Conservation (phyloP, 2,329 filamentous ascomycete genomes). For the Aureobasidium sp. region DNA sequence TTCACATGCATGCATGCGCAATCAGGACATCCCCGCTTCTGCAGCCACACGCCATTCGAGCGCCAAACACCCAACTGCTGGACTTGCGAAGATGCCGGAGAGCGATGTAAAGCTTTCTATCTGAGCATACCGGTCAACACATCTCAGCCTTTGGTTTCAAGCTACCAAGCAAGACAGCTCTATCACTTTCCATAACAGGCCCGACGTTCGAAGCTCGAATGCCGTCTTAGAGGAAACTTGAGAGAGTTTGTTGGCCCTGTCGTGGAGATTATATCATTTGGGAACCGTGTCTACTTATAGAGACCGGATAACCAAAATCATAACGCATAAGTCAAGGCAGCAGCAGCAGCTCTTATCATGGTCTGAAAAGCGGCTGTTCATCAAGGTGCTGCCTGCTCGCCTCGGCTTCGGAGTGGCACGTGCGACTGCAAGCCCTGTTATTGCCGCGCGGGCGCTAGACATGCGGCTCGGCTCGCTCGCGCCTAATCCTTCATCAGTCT, state of each 20-base stretch:
- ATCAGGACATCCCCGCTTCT: conserved; percentile 20
- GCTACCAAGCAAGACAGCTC: background rate
- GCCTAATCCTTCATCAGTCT: conserved; percentile 16
- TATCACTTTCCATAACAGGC: background rate
- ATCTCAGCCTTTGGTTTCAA: background rate
- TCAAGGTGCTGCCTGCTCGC: conserved; percentile 7
- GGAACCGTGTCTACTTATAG: background rate
- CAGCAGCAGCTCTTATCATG: conserved; percentile 4
- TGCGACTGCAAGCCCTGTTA: background rate
- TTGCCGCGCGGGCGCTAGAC: conserved; percentile 12
- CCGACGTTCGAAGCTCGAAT: conserved; percentile 2
- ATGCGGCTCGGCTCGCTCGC: conserved; percentile 20
- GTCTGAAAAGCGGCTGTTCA: background rate
- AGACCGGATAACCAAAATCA: background rate
- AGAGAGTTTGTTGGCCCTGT: background rate
- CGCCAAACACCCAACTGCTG: background rate
- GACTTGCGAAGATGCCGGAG: background rate
- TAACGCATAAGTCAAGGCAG: background rate
- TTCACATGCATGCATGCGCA: conserved; percentile 19
- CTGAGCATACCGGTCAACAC: background rate
- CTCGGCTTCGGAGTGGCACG: conserved; percentile 8
- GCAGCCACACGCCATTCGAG: conserved; percentile 12
- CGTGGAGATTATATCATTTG: background rate
- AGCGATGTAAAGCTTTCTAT: too few species aligned
- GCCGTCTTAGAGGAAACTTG: background rate